Evolutionary conservation across 2,329 filamentous ascomycete genomes (phyloP).

Genomic region (Colletotrichum sp.): DNA sequence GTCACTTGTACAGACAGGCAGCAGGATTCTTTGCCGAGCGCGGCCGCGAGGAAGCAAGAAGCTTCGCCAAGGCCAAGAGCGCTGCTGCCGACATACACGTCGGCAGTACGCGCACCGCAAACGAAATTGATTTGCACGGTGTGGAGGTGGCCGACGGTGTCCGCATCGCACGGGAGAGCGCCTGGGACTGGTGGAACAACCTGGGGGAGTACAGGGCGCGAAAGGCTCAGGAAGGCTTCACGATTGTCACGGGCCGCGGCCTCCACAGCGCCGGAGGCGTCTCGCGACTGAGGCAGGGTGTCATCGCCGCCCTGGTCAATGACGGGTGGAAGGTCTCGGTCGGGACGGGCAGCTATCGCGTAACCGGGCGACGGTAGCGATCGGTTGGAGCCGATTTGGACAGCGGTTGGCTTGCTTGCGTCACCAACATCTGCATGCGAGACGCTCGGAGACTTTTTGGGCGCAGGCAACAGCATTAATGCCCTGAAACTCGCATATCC

Average conservation of each 20-base stretch:
- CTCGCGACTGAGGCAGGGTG: conserved; percentile 77
- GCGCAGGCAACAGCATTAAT: conserved; percentile 6
- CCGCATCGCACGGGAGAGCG: conserved; percentile 72
- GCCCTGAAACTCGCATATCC: neutral
- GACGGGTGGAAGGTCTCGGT: conserved; percentile 86
- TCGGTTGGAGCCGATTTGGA: neutral
- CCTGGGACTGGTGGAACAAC: conserved; percentile 76
- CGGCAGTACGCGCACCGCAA: conserved; percentile 64
- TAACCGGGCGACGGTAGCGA: conserved; percentile 61
- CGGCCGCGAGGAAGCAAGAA: conserved; percentile 66
- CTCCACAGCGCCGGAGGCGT: conserved; percentile 78
- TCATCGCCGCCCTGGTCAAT: conserved; percentile 74
- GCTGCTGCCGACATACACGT: conserved; percentile 74
- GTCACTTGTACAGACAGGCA: conserved; percentile 73
- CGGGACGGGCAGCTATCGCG: conserved; percentile 70
- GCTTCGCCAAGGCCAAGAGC: conserved; percentile 63
- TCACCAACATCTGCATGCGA: neutral
- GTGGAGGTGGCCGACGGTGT: conserved; percentile 82
- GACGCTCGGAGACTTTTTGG: neutral
- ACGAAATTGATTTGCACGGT: conserved; percentile 79
- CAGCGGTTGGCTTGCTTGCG: neutral
- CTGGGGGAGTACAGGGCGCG: conserved; percentile 67
- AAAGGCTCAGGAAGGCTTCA: conserved; percentile 61
- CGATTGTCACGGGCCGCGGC: conserved; percentile 82
- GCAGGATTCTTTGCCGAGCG: conserved; percentile 77